Evolutionary conservation across 2,329 filamentous ascomycete genomes (phyloP).

Genomic region (Teratosphaeria gauchensis): DNA sequence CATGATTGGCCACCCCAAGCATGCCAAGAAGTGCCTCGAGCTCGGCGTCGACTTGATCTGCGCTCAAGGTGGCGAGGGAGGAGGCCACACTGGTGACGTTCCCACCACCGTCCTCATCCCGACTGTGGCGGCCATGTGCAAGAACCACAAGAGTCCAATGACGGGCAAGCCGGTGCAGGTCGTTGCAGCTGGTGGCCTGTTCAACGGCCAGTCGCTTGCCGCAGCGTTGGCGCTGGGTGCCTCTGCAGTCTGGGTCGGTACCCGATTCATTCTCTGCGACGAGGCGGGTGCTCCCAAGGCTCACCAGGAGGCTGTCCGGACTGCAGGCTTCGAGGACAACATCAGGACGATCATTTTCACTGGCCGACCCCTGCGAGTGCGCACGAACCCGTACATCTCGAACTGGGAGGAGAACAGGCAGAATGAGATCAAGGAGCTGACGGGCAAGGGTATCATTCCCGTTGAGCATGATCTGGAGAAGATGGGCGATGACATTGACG

Average conservation of each 20-base stretch:
- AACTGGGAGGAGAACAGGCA: slow-evolving; percentile 94
- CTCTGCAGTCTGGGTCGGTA: slow-evolving; percentile 89
- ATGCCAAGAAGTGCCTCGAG: slow-evolving; percentile 91
- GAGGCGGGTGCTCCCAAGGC: slow-evolving; percentile 82
- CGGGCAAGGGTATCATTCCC: slow-evolving; percentile 78
- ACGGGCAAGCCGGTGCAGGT: slow-evolving; percentile 84
- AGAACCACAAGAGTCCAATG: slow-evolving; percentile 74
- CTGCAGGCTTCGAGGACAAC: slow-evolving; percentile 89
- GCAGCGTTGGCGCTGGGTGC: slow-evolving; percentile 89
- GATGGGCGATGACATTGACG: slow-evolving; percentile 54
- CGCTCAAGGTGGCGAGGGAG: slow-evolving; percentile 94
- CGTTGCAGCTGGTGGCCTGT: slow-evolving; percentile 86
- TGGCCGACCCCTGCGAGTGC: slow-evolving; percentile 84
- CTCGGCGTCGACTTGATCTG: slow-evolving; percentile 93
- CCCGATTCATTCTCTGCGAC: slow-evolving; percentile 84
- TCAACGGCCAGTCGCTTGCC: slow-evolving; percentile 83
- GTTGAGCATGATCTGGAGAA: slow-evolving; percentile 92
- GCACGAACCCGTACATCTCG: slow-evolving; percentile 84
- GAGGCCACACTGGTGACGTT: slow-evolving; percentile 69
- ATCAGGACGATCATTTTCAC: slow-evolving; percentile 98
- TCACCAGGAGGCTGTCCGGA: slow-evolving; percentile 51
- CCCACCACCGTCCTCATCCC: slow-evolving; percentile 89
- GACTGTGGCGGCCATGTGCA: slow-evolving; percentile 71
- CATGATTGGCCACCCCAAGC: slow-evolving; percentile 99
- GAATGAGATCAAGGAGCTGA: slow-evolving; percentile 86